These are phyloP conservation scores for Selaginella moellendorffii DNA, from an alignment of 75 land plant genomes.

Conservation along the genomic window DNA sequence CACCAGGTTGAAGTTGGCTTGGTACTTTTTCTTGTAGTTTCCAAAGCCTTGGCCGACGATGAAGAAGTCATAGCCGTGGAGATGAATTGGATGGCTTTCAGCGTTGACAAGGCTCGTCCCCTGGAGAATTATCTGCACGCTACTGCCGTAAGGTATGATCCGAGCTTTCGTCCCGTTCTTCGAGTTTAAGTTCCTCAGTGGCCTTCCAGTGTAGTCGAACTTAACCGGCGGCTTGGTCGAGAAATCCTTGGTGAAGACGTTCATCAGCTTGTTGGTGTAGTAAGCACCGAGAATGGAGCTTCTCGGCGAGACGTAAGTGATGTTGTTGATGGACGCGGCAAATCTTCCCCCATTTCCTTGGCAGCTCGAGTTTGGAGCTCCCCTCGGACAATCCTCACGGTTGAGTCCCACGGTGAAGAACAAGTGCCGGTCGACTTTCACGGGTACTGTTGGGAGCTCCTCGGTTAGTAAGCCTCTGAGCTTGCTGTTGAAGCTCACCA, in stretches of 20 bases:
- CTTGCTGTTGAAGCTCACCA: slow-evolving; percentile 12
- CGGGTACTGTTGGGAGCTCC: background rate
- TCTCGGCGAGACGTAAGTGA: slow-evolving; percentile 23
- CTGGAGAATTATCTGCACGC: slow-evolving; percentile 14
- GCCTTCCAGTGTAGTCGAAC: slow-evolving; percentile 66
- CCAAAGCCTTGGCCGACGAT: slow-evolving; percentile 37
- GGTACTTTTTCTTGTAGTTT: slow-evolving; percentile 17
- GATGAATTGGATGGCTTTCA: slow-evolving; percentile 44
- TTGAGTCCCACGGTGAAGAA: background rate
- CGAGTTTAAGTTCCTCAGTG: slow-evolving; percentile 34
- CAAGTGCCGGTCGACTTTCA: background rate
- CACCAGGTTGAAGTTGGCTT: slow-evolving; percentile 7
- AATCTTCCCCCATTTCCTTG: background rate
- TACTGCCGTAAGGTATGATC: background rate
- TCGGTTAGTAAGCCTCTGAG: background rate
- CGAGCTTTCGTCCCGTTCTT: slow-evolving; percentile 38
- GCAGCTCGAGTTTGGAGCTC: background rate
- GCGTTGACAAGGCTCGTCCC: slow-evolving; percentile 28
- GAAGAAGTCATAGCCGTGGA: slow-evolving; percentile 43
- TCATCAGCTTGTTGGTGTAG: background rate
- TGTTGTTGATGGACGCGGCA: slow-evolving; percentile 2
- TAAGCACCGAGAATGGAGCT: slow-evolving; percentile 16
- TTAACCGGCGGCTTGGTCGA: slow-evolving; percentile 36
- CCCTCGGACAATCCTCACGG: background rate
- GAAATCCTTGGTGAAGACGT: slow-evolving; percentile 28